Conservation (phyloP, 345 rosid species). For the Pugionium cornutum region DNA sequence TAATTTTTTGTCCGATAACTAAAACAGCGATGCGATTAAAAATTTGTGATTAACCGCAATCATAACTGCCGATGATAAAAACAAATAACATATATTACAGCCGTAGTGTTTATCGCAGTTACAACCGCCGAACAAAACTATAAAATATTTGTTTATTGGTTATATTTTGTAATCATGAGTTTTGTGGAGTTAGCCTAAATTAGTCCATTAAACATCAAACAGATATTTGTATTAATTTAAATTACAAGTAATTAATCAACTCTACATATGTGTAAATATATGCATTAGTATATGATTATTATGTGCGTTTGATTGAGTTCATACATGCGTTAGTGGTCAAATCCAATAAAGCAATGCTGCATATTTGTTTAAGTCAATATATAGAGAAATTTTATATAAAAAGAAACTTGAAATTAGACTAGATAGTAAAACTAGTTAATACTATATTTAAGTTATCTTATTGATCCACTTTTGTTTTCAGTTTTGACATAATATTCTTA, state of each 20-base stretch:
- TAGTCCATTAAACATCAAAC: not conserved
- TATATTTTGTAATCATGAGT: not conserved
- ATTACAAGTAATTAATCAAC: not conserved
- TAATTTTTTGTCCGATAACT: no score
- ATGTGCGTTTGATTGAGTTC: slow-evolving; percentile 9
- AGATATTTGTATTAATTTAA: not conserved
- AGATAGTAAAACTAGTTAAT: no score
- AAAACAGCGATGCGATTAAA: no score
- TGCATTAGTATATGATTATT: not conserved
- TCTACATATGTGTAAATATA: not conserved
- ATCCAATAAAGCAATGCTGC: slow-evolving; percentile 3
- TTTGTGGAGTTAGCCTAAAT: not conserved
- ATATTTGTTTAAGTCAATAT: not conserved
- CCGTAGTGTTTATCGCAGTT: no score
- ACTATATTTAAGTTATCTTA: no score
- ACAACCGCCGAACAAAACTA: not conserved
- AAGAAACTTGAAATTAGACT: not conserved
- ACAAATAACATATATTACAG: no score
- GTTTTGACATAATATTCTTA: no score
- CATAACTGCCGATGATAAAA: no score
- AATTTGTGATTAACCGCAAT: no score
- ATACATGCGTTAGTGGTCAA: not conserved
- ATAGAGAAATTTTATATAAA: not conserved
- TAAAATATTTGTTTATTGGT: not conserved
- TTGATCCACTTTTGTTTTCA: no score